A percentile compares a stretch with the other conserved stretches of the same genome.
Evolutionary conservation across 2,329 filamentous ascomycete species (phyloP).

Genomic region (Penicillium sp.): DNA sequence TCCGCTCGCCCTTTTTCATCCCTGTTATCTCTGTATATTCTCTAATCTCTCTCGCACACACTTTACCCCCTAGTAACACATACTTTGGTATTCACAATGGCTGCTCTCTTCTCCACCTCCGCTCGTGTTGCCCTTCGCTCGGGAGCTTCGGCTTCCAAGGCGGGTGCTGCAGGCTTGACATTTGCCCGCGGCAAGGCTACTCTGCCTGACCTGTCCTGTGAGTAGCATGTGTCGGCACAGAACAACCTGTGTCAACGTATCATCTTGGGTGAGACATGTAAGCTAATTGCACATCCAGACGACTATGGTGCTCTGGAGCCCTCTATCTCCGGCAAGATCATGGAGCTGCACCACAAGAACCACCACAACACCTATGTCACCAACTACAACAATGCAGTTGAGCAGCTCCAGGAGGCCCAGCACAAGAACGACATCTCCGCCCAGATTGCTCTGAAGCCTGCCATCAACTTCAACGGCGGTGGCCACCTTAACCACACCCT

Average conservation of each 20-base stretch:
- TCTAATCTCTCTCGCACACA: background rate
- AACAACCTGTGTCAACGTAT: background rate
- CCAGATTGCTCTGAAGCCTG: slow-evolving; percentile 56
- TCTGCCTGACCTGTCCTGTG: slow-evolving; percentile 81
- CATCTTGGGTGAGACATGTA: background rate
- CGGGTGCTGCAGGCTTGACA: slow-evolving; percentile 64
- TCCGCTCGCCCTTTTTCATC: slow-evolving; percentile 8
- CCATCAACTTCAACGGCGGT: slow-evolving; percentile 63
- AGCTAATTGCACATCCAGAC: slow-evolving; percentile 51
- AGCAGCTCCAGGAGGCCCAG: slow-evolving; percentile 62
- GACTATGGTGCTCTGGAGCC: slow-evolving; percentile 94
- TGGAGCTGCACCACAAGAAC: slow-evolving; percentile 92
- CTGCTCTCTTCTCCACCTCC: slow-evolving; percentile 68
- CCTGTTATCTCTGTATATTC: slow-evolving; percentile 10
- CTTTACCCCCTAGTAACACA: background rate
- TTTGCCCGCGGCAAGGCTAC: slow-evolving; percentile 87
- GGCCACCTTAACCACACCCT: slow-evolving; percentile 61
- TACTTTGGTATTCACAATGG: slow-evolving; percentile 53
- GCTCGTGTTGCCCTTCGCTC: slow-evolving; percentile 69
- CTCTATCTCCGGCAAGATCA: slow-evolving; percentile 80
- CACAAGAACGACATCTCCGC: slow-evolving; percentile 51
- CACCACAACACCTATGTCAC: slow-evolving; percentile 94
- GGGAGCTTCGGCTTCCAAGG: slow-evolving; percentile 54
- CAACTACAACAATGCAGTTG: slow-evolving; percentile 74
- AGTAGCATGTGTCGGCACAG: slow-evolving; percentile 23